Conservation (phyloP, 257 asterid species). For the Mitragyna speciosa region DNA sequence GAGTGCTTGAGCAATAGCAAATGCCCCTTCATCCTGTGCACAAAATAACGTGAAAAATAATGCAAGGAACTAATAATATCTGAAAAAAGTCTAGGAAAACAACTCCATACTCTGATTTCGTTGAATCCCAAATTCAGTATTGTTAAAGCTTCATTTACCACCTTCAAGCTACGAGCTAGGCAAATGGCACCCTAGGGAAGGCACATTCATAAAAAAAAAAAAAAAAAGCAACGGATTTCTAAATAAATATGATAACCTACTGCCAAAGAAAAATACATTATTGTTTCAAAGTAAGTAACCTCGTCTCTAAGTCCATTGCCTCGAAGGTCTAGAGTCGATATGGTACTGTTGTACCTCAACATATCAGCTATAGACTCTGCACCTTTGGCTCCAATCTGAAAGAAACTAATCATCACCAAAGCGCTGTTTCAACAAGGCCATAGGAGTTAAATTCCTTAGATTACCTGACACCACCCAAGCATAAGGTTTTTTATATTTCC, state of each 20-base stretch:
- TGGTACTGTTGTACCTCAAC: slow-evolving; percentile 79
- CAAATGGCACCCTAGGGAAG: slow-evolving; percentile 71
- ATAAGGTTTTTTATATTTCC: slow-evolving; percentile 73
- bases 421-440: slow-evolving; percentile 13
- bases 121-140: slow-evolving; percentile 91
- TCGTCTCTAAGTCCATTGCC: slow-evolving; percentile 96
- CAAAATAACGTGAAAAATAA: slow-evolving; percentile 6
- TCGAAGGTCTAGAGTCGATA: slow-evolving; percentile 77
- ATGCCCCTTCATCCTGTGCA: slow-evolving; percentile 89
- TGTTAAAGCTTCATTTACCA: slow-evolving; percentile 79
- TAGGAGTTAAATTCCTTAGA: slow-evolving; percentile 8
- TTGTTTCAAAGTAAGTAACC: slow-evolving; percentile 37
- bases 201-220: not conserved
- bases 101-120: slow-evolving; percentile 74
- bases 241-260: not conserved
- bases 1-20: slow-evolving; percentile 89
- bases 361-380: slow-evolving; percentile 85
- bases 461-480: slow-evolving; percentile 99
- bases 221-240: not conserved
- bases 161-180: slow-evolving; percentile 91
- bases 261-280: not conserved
- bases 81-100: not conserved
- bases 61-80: slow-evolving; percentile 1
- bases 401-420: slow-evolving; percentile 20
- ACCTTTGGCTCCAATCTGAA: slow-evolving; percentile 82